These are phyloP conservation scores for Penicillium capsulatum DNA, from an alignment of 2,329 filamentous ascomycete species.

Conservation along the genomic window DNA sequence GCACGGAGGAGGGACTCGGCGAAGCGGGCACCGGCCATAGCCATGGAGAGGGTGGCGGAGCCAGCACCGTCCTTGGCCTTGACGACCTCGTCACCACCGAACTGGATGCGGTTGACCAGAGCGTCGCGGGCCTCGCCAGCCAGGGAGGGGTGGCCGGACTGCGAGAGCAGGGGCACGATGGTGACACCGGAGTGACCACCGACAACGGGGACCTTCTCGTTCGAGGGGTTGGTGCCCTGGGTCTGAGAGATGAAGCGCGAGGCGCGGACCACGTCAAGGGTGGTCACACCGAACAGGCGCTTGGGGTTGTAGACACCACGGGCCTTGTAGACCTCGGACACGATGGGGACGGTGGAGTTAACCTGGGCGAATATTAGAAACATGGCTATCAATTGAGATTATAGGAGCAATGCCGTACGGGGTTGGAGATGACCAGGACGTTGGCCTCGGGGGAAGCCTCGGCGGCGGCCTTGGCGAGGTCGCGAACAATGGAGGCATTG, in stretches of 20 bases:
- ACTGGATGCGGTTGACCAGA: slow-evolving; percentile 93
- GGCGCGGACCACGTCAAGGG: slow-evolving; percentile 96
- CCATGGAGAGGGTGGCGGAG: slow-evolving; percentile 97
- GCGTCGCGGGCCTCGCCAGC: slow-evolving; percentile 67
- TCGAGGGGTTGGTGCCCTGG: slow-evolving; percentile 82
- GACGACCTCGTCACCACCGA: slow-evolving; percentile 98
- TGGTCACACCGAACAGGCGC: slow-evolving; percentile 98
- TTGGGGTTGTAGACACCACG: slow-evolving; percentile 97
- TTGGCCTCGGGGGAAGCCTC: slow-evolving; percentile 87
- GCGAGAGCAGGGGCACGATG: slow-evolving; percentile 95
- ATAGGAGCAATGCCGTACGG: slow-evolving; percentile 50
- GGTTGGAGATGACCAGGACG: slow-evolving; percentile 97
- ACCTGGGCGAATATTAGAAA: slow-evolving; percentile 47
- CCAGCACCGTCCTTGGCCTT: slow-evolving; percentile 98
- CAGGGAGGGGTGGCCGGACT: slow-evolving; percentile 83
- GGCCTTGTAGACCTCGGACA: slow-evolving; percentile 93
- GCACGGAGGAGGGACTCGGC: slow-evolving; percentile 93
- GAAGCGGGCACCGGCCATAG: slow-evolving; percentile 81
- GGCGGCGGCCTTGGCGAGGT: slow-evolving; percentile 92
- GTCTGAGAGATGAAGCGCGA: slow-evolving; percentile 95
- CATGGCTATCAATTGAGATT: not conserved
- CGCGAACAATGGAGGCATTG: slow-evolving; percentile 98
- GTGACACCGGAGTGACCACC: slow-evolving; percentile 97
- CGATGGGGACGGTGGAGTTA: slow-evolving; percentile 99
- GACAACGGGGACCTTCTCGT: slow-evolving; percentile 92